These are phyloP conservation scores for Trichoderma sp. DNA, from an alignment of 2,329 filamentous ascomycete genomes.

Conservation along the genomic window DNA sequence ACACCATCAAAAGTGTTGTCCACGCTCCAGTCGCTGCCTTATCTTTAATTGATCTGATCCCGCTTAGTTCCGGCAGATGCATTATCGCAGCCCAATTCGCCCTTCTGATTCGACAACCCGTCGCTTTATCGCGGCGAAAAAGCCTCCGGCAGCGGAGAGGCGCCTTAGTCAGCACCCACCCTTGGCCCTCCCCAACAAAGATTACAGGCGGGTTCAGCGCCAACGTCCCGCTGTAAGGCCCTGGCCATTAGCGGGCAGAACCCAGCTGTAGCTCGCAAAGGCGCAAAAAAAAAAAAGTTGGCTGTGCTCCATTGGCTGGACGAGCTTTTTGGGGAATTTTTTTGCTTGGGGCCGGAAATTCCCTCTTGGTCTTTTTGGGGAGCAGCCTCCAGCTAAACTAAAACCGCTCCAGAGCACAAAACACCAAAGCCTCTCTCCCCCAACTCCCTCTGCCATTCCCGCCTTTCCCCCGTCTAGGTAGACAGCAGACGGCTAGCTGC, in stretches of 20 bases:
- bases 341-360: conserved; percentile 21
- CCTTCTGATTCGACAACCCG: not conserved
- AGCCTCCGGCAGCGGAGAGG: conserved; percentile 1
- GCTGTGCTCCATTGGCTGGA: not conserved
- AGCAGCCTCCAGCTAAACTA: conserved; percentile 11
- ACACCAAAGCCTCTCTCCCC: not conserved
- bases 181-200: conserved; percentile 22
- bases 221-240: conserved; percentile 14
- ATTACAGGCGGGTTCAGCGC: conserved; percentile 6
- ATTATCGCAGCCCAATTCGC: not conserved
- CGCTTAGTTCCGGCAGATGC: not conserved
- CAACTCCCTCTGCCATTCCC: not conserved
- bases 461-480: conserved; percentile 5
- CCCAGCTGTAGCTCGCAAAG: conserved; percentile 20
- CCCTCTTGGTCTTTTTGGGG: conserved; percentile 19
- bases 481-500: conserved; percentile 23
- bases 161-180: conserved; percentile 13
- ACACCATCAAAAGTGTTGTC: not conserved
- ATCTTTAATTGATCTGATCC: not conserved
- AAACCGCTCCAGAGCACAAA: not conserved
- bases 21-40: not conserved
- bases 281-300: not conserved
- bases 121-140: not conserved
- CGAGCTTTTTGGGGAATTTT: not conserved
- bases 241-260: conserved; percentile 9